Base-by-base conservation (phyloP, 1,284 basidiomycete species). In the Trametes hirsuta region DNA sequence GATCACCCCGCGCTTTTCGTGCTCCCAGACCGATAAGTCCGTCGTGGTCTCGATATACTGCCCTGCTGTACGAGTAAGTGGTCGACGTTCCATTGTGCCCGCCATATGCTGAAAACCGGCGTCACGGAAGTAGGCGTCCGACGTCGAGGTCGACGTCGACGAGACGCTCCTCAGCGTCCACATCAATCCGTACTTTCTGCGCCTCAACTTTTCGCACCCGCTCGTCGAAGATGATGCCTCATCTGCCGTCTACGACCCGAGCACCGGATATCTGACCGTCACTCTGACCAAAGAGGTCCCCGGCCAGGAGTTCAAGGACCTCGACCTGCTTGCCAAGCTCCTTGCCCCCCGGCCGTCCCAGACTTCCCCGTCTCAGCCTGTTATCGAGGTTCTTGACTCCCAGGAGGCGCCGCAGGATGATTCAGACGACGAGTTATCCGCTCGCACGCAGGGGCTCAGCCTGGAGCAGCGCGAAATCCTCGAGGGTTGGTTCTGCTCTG, bases 1-100 rank as follows among this genome's bases (percentile, higher is more conserved):
- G 91, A 90, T 93, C 69, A 93, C 91, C 11, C 91, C 91, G 47
- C 84, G 81, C 51, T 93, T 93, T 72, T 85, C 81, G 55, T 93
- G 91, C 70, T 79, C 77, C 45, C 91, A 93, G 72, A 87, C 84
- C n/a, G 77, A 79, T 37, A 72, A 75, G 47, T 79, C 83, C 9
- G 78, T 93, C 61, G 72, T 84, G 37, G 74, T 91, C 50, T 81
- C 81, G 8, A 77, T 90, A 41, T 90, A 92, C 72, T 91, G 90
- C 64, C 91, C 91, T 6, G 85, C 91, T 24, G 80, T 93, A 66
- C 85, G 91, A 70, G 91, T 92, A 79, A 73, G 87, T 76, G 52
- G 30, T 34, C 47, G 53, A 24, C 21, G 34, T 37, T 8, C 66
- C 55, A 63, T 22, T 57, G 51, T 50, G 45, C n/a, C 42, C 10